A percentile compares a stretch with the other conserved stretches of the same genome.
phyloP scores from a whole-genome alignment of 805 yeast species.

The Lipomyces starkeyi region DNA sequence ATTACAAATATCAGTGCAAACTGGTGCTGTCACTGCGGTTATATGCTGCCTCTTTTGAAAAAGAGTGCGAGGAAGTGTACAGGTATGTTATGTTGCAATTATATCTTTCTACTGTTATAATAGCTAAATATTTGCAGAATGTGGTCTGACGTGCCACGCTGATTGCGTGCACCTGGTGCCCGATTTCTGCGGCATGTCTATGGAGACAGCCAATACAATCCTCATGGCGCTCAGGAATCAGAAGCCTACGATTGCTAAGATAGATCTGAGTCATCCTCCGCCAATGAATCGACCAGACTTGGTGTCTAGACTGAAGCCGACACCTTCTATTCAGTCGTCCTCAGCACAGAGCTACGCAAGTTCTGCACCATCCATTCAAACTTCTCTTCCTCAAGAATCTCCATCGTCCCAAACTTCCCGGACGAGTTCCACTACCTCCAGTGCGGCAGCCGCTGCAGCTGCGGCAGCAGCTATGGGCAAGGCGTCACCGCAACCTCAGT shows the following conservation, averaged over 20 bases:
- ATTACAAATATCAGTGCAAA: slow-evolving; percentile 91
- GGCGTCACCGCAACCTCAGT: background rate
- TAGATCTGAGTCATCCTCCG: slow-evolving; percentile 8
- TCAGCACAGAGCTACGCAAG: background rate
- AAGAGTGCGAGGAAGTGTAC: slow-evolving; percentile 77
- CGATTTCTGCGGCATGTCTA: slow-evolving; percentile 97
- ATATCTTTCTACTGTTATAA: background rate
- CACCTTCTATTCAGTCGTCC: background rate
- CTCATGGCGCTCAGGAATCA: slow-evolving; percentile 60
- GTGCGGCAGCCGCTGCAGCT: slow-evolving; percentile 19
- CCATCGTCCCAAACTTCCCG: background rate
- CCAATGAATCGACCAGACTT: slow-evolving; percentile 3
- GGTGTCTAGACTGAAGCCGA: slow-evolving; percentile 3
- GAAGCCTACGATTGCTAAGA: slow-evolving; percentile 26
- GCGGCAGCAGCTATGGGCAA: slow-evolving; percentile 14
- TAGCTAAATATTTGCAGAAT: slow-evolving; percentile 54
- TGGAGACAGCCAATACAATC: slow-evolving; percentile 94
- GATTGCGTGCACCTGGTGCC: slow-evolving; percentile 94
- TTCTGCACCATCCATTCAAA: slow-evolving; percentile 4
- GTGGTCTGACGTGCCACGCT: slow-evolving; percentile 94
- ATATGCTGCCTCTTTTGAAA: slow-evolving; percentile 91
- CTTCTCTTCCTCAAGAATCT: background rate
- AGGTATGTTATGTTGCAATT: slow-evolving; percentile 1
- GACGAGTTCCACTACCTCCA: background rate
- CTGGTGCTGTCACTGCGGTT: slow-evolving; percentile 99